Conservation (phyloP, 352 stramenopile genomes). For the Pythium scleroteichum region DNA sequence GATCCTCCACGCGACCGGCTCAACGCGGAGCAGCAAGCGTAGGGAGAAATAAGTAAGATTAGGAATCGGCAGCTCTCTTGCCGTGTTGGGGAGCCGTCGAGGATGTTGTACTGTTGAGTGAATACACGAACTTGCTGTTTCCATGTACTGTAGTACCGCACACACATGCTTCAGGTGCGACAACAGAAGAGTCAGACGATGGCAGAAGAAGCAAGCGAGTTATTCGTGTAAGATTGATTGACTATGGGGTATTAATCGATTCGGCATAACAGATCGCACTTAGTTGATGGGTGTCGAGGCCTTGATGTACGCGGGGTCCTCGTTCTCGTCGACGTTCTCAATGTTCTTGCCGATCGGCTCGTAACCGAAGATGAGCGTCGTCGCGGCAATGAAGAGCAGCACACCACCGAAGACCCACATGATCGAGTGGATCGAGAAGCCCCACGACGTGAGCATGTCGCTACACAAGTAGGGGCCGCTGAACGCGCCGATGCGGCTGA, state of each 20-base stretch:
- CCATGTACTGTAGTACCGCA: too few species aligned
- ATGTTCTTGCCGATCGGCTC: slow-evolving; percentile 71
- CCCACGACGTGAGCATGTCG: slow-evolving; percentile 61
- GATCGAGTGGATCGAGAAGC: slow-evolving; percentile 56
- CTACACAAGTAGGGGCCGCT: slow-evolving; percentile 60
- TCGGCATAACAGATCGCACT: background rate
- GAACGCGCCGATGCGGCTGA: slow-evolving; percentile 69
- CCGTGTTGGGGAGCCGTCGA: too few species aligned
- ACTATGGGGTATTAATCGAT: background rate
- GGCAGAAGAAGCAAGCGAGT: too few species aligned
- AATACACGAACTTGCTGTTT: too few species aligned
- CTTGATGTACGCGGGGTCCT: slow-evolving; percentile 12
- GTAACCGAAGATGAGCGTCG: slow-evolving; percentile 65
- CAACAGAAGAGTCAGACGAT: too few species aligned
- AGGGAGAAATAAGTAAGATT: slow-evolving; percentile 1
- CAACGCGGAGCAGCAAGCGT: slow-evolving; percentile 43
- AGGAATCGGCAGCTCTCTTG: too few species aligned
- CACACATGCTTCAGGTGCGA: too few species aligned
- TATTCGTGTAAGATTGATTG: too few species aligned
- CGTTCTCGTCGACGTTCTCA: slow-evolving; percentile 40
- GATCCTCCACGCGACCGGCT: slow-evolving; percentile 78
- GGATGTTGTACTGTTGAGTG: too few species aligned
- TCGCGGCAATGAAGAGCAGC: slow-evolving; percentile 51
- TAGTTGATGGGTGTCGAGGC: slow-evolving; percentile 21
- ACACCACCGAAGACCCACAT: slow-evolving; percentile 73